Percentiles rank a stretch among this genome's conserved stretches.
Conservation (phyloP, 2,329 filamentous ascomycete species). For the Aureobasidium sp. region DNA sequence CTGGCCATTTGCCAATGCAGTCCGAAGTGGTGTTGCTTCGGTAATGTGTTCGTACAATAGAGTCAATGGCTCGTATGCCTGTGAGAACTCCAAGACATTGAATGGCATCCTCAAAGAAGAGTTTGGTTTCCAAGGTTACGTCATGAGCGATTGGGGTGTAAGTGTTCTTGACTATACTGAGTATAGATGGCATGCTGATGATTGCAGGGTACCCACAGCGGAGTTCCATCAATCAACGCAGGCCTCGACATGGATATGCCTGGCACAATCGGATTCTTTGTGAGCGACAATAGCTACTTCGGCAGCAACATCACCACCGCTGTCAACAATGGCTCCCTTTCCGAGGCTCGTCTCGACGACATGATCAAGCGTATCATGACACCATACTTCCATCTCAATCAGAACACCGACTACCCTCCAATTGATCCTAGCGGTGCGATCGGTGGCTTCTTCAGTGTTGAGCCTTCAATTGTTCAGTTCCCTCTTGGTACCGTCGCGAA, state of each 20-base stretch:
- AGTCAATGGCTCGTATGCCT: constrained; percentile 50
- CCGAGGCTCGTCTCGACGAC: constrained; percentile 37
- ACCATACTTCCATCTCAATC: constrained; percentile 38
- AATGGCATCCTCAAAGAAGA: constrained; percentile 78
- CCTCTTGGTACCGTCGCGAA: constrained; percentile 18
- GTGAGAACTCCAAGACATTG: constrained; percentile 67
- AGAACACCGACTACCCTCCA: constrained; percentile 35
- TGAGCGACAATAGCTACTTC: constrained; percentile 26
- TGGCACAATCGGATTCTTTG: constrained; percentile 24
- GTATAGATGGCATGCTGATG: neutral
- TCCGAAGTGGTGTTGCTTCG: constrained; percentile 61
- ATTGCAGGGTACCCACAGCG: constrained; percentile 38
- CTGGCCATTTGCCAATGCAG: constrained; percentile 57
- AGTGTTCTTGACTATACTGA: constrained; percentile 22
- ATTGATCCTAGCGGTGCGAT: constrained; percentile 29
- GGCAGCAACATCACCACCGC: constrained; percentile 31
- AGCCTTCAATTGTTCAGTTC: constrained; percentile 2
- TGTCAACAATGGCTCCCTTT: constrained; percentile 35
- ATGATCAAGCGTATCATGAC: constrained; percentile 42
- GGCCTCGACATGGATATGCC: constrained; percentile 46
- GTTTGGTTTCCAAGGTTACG: constrained; percentile 68
- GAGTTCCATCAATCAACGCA: constrained; percentile 37
- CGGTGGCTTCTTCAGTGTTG: constrained; percentile 21
- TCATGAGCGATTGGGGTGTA: constrained; percentile 66
- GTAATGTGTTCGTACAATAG: constrained; percentile 73